Percentiles rank a stretch among this genome's conserved stretches.
Conservation (phyloP, 306 rosid genomes). For the Quercus mongolica region DNA sequence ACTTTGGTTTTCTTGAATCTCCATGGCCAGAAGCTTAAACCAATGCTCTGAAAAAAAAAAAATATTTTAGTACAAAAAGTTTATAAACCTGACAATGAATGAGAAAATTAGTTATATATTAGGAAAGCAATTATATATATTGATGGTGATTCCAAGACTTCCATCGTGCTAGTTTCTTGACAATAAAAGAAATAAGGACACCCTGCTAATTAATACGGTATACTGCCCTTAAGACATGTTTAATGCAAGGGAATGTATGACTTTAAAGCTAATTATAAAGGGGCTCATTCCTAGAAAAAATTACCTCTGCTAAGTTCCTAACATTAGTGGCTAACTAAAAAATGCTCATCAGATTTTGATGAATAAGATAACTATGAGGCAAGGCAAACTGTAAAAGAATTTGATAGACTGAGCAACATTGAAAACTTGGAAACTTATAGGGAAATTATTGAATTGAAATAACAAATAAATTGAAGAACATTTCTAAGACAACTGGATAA, state of each 20-base stretch:
- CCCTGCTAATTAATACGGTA: too few relatives aligned
- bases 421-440: neutral
- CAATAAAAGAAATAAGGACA: too few relatives aligned
- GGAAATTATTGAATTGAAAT: neutral
- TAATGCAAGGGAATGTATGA: too few relatives aligned
- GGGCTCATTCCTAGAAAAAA: neutral
- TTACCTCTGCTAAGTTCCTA: too few relatives aligned
- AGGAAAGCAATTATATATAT: neutral
- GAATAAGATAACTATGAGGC: neutral
- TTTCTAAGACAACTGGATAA: neutral
- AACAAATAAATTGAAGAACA: neutral
- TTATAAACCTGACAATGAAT: too few relatives aligned
- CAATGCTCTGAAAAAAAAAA: neutral
- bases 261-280: too few relatives aligned
- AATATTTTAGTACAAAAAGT: too few relatives aligned
- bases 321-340: too few relatives aligned
- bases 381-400: neutral
- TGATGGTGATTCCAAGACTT: neutral
- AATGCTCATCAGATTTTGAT: neutral
- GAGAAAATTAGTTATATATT: neutral
- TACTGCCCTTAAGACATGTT: too few relatives aligned
- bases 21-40: slow-evolving; percentile 32
- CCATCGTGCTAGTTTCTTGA: neutral
- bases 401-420: neutral
- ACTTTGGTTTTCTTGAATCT: slow-evolving; percentile 49